Percentiles rank a stretch among this genome's conserved stretches.
Evolutionary conservation across 495 filamentous ascomycete genomes (phyloP).

Genomic region (Melanomma pulvis-pyrius): DNA sequence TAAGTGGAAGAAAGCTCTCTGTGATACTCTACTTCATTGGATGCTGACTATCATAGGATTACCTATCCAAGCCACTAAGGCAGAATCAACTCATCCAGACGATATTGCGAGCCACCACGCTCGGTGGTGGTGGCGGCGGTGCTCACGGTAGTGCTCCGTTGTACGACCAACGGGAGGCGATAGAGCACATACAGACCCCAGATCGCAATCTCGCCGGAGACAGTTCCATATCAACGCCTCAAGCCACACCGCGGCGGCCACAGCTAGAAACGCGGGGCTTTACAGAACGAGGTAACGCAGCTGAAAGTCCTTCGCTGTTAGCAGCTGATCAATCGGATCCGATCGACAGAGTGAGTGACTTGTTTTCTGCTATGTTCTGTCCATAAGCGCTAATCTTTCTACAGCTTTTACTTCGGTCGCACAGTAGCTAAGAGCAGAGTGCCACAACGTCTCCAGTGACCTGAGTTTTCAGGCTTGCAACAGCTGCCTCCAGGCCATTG

Average conservation of each 20-base stretch:
- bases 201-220: slow-evolving; percentile 21
- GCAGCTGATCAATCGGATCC: slow-evolving; percentile 37
- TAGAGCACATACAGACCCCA: slow-evolving; percentile 24
- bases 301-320: slow-evolving; percentile 35
- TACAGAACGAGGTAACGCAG: slow-evolving; percentile 27
- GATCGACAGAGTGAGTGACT: slow-evolving; percentile 32
- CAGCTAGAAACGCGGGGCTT: slow-evolving; percentile 34
- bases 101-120: slow-evolving; percentile 81
- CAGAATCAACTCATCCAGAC: slow-evolving; percentile 99
- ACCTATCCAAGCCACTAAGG: slow-evolving; percentile 95
- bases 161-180: slow-evolving; percentile 37
- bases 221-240: slow-evolving; percentile 18
- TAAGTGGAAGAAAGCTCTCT: slow-evolving; percentile 14
- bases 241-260: slow-evolving; percentile 24
- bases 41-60: slow-evolving; percentile 58
- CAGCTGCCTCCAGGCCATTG: background rate
- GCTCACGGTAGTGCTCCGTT: slow-evolving; percentile 63
- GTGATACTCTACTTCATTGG: background rate
- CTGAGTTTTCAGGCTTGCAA: background rate
- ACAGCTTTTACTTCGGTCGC: slow-evolving; percentile 39
- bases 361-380: too few relatives aligned
- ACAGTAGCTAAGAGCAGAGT: slow-evolving; percentile 28
- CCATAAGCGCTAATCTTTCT: background rate
- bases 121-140: slow-evolving; percentile 64
- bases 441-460: background rate